Evolutionary conservation across 1,284 basidiomycete species (phyloP).

Genomic region (Cryptococcus maquisensis): DNA sequence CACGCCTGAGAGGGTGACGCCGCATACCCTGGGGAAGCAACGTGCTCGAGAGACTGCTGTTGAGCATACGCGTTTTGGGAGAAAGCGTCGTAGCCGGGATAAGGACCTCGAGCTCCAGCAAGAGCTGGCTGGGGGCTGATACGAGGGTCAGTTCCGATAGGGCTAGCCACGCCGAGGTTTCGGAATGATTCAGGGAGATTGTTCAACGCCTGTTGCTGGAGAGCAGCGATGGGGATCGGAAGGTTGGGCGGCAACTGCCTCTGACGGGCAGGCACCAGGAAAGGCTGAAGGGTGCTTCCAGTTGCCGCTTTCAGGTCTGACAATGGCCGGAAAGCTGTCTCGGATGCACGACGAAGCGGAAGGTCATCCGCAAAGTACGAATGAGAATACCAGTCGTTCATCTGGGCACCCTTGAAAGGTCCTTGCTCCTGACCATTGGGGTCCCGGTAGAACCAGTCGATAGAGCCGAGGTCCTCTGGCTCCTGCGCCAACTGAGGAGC

Average conservation of each 20-base stretch:
- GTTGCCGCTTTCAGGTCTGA: slow-evolving; percentile 44
- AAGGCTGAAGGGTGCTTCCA: slow-evolving; percentile 44
- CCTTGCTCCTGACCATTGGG: slow-evolving; percentile 86
- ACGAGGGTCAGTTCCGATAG: slow-evolving; percentile 10
- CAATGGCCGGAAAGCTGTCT: slow-evolving; percentile 46
- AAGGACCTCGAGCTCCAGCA: slow-evolving; percentile 3
- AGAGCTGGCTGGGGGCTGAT: slow-evolving; percentile 9
- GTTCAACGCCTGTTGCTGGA: slow-evolving; percentile 21
- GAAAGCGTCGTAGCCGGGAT: slow-evolving; percentile 11
- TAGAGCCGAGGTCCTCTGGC: slow-evolving; percentile 57
- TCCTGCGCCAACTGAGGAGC: neutral
- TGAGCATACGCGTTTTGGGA: slow-evolving; percentile 10
- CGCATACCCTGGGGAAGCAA: slow-evolving; percentile 12
- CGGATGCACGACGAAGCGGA: slow-evolving; percentile 67
- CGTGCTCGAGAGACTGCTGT: slow-evolving; percentile 11
- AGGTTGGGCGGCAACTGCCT: slow-evolving; percentile 42
- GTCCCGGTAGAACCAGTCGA: slow-evolving; percentile 91
- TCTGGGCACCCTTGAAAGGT: slow-evolving; percentile 81
- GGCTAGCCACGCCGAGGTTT: slow-evolving; percentile 23
- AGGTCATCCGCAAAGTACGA: slow-evolving; percentile 86
- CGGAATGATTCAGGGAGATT: slow-evolving; percentile 33
- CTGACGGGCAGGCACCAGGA: slow-evolving; percentile 40
- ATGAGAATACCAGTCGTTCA: slow-evolving; percentile 95
- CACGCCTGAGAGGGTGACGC: slow-evolving; percentile 15
- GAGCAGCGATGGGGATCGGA: slow-evolving; percentile 33